Conservation (phyloP, 768 basidiomycete species). For the Trametes cingulata region DNA sequence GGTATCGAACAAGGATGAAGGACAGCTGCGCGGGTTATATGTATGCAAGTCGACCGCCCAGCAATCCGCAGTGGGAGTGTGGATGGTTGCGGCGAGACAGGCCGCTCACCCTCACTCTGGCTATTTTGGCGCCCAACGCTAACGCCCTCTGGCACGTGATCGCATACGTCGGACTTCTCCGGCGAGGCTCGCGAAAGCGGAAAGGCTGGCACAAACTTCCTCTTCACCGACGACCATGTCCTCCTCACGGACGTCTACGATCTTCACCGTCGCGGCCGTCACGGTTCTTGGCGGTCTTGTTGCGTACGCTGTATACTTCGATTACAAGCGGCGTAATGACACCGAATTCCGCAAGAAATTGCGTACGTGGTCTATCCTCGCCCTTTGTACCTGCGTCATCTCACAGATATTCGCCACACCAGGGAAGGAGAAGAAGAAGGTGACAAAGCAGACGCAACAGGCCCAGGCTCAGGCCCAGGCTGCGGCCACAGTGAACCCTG, state of each 20-base stretch:
- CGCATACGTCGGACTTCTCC: conserved; percentile 13
- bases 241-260: conserved; percentile 37
- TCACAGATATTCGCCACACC: conserved; percentile 1
- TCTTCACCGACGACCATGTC: conserved; percentile 28
- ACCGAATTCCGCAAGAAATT: conserved; percentile 84
- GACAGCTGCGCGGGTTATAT: background rate
- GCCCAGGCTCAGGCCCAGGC: conserved; percentile 41
- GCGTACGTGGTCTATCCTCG: conserved; percentile 51
- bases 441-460: conserved; percentile 56
- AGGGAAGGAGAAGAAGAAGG: conserved; percentile 94
- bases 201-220: conserved; percentile 19
- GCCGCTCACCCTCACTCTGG: background rate
- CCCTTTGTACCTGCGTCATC: conserved; percentile 16
- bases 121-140: background rate
- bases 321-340: conserved; percentile 91
- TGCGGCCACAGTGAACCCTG: conserved; percentile 30
- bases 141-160: conserved; percentile 8
- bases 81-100: too few relatives aligned
- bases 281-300: conserved; percentile 55
- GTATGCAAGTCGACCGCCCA: background rate
- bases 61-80: background rate
- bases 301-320: conserved; percentile 91
- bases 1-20: background rate
- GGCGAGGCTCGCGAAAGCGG: conserved; percentile 3
- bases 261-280: conserved; percentile 43